These are phyloP conservation scores for Aspergillus quadrilineatus DNA, from an alignment of 2,329 filamentous ascomycete species.

Conservation along the genomic window DNA sequence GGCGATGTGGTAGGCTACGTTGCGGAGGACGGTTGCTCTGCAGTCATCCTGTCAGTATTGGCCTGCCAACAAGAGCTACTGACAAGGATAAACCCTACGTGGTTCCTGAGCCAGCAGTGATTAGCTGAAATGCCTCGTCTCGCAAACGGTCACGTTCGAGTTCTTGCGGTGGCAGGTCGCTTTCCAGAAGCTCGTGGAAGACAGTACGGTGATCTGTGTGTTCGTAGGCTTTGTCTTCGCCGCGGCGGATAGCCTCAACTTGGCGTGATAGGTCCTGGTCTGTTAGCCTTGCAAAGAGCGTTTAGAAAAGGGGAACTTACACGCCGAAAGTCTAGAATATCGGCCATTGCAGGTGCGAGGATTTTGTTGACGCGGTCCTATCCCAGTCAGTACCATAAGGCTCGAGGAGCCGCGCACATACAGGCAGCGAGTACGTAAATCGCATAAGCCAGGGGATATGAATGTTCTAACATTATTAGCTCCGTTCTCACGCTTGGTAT, in stretches of 20 bases:
- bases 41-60: not conserved
- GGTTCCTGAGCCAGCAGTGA: constrained; percentile 11
- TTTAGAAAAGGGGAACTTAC: not conserved
- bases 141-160: constrained; percentile 5
- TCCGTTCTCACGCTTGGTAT: not conserved
- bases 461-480: constrained; percentile 1
- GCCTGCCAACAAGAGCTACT: not conserved
- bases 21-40: constrained; percentile 5
- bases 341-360: constrained; percentile 5
- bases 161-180: constrained; percentile 3
- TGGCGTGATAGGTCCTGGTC: constrained; percentile 6
- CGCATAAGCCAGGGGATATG: constrained; percentile 9
- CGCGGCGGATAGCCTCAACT: constrained; percentile 7
- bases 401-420: not conserved
- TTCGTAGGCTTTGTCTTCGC: constrained; percentile 2
- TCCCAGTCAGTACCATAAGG: not conserved
- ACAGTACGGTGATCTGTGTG: constrained; percentile 3
- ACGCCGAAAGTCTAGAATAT: constrained; percentile 5
- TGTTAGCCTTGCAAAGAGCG: not conserved
- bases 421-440: constrained; percentile 2
- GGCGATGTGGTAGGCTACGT: constrained; percentile 9
- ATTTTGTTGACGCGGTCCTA: constrained; percentile 7
- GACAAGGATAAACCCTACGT: constrained; percentile 1
- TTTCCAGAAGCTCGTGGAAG: constrained; percentile 9
- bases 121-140: constrained; percentile 11